Conservation (phyloP, 129 eudicot genomes). For the Arctium minus region DNA sequence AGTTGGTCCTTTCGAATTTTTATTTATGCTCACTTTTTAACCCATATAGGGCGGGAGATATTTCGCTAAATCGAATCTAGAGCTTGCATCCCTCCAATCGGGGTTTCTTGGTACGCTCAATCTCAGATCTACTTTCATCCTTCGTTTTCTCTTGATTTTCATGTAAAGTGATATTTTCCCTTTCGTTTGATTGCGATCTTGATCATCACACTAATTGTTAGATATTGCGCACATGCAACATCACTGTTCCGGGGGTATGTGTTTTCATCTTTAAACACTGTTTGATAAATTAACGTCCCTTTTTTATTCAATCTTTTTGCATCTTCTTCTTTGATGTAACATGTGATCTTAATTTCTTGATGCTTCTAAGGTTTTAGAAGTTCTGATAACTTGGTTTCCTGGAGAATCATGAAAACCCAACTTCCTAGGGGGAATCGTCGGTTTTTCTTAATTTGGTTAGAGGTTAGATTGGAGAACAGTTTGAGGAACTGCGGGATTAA, state of each 20-base stretch:
- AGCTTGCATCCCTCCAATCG: neutral
- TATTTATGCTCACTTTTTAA: neutral
- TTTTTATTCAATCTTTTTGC: neutral
- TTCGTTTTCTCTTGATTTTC: neutral
- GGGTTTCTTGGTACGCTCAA: conserved; percentile 23
- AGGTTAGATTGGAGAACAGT: neutral
- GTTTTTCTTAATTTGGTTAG: neutral
- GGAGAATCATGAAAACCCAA: conserved; percentile 4
- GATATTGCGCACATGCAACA: conserved; percentile 11
- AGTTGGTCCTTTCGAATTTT: neutral
- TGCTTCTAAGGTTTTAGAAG: neutral
- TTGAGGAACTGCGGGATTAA: neutral
- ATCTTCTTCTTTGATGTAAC: neutral
- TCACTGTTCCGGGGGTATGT: neutral
- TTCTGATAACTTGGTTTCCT: neutral
- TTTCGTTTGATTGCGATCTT: neutral
- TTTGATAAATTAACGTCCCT: neutral
- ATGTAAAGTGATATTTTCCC: neutral
- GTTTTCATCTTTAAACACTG: conserved; percentile 9
- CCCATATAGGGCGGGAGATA: neutral
- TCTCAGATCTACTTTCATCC: conserved; percentile 24
- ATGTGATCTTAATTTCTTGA: neutral
- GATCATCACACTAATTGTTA: neutral
- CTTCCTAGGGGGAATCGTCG: neutral
- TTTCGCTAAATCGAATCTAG: neutral